A percentile compares a stretch with the other conserved stretches of the same genome.
These are phyloP conservation scores for Inosperma sp. DNA, from an alignment of 768 basidiomycete species.

Conservation along the genomic window DNA sequence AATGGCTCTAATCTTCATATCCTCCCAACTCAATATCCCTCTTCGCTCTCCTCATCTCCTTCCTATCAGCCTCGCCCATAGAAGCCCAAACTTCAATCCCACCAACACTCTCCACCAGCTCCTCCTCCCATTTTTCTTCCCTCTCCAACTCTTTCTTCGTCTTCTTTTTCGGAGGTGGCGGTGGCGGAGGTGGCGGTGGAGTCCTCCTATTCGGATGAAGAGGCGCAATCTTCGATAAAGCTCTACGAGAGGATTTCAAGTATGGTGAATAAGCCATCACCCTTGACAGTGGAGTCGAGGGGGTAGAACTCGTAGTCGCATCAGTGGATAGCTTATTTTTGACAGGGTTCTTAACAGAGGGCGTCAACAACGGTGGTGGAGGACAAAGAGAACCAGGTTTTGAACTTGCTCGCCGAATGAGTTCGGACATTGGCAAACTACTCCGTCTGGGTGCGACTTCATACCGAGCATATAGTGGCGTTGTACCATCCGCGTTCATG, in stretches of 20 bases:
- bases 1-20: constrained; percentile 55
- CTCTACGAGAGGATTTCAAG: constrained; percentile 56
- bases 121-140: constrained; percentile 80
- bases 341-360: constrained; percentile 16
- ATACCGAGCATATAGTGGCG: constrained; percentile 34
- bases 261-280: constrained; percentile 57
- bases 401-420: constrained; percentile 68
- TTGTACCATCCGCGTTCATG: constrained; percentile 15
- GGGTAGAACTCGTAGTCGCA: constrained; percentile 10
- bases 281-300: constrained; percentile 14
- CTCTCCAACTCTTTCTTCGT: constrained; percentile 71
- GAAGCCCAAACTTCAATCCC: constrained; percentile 57
- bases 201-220: constrained; percentile 69
- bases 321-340: constrained; percentile 5
- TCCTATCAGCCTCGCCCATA: constrained; percentile 48
- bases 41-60: constrained; percentile 53
- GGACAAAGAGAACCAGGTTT: constrained; percentile 59
- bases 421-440: constrained; percentile 65
- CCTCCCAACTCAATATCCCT: constrained; percentile 58
- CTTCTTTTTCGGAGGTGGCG: constrained; percentile 69
- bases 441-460: constrained; percentile 48
- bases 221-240: constrained; percentile 67
- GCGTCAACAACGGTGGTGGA: constrained; percentile 10
- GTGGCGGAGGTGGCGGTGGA: constrained; percentile 69
- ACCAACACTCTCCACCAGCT: constrained; percentile 67